Base-by-base conservation (phyloP, 306 rosid genomes). In the Albizia julibrissin region DNA sequence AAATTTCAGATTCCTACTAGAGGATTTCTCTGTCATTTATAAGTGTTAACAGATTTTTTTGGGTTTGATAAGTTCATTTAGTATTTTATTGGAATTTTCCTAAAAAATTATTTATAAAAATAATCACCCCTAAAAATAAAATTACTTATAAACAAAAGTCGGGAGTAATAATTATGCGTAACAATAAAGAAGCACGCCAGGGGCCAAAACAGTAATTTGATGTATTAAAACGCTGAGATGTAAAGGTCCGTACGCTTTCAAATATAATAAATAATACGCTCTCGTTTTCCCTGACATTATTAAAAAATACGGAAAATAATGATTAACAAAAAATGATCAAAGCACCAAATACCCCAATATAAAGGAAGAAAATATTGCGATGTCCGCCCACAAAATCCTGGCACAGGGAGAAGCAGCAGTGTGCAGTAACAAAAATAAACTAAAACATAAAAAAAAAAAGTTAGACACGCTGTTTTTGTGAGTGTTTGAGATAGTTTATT, bases 371-470 rank as follows among this genome's bases (percentile, higher is more conserved):
- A 86, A 88, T 89, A 89, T 87, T 79, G 73, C n/a, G 14, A 73
- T 70, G 31, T 72, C 92, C 88, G 93, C 88, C 92, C 88, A 74
- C 77, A 74, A 85, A 88, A 90, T 92, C 94, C 40, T 47, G 34
- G 73, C 62, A 86, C 89, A 87, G 92, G 69, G 21, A 77, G 77
- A 42, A 70, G 61, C 76, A 22, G 84, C 77, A 82, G 84, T 85
- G 83, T 76, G 79, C 84, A 31, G 80, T 64, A 56, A 56, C 27
- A 3, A 10, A 46, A 47, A 54, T 40, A 46, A 31, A 29, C 44
- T 15, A 1, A 31, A 54, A 54, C 62, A n/a, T 0, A 1, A 47
- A 47, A 56, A 69, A 46, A 31, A 82, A 87, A 86, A 85, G 84
- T 37, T 14, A 4, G 14, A 24, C 87, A 88, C 89, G 90, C 93